Evolutionary conservation across 1,284 basidiomycete species (phyloP).

Genomic region (Ustilago bromivora): DNA sequence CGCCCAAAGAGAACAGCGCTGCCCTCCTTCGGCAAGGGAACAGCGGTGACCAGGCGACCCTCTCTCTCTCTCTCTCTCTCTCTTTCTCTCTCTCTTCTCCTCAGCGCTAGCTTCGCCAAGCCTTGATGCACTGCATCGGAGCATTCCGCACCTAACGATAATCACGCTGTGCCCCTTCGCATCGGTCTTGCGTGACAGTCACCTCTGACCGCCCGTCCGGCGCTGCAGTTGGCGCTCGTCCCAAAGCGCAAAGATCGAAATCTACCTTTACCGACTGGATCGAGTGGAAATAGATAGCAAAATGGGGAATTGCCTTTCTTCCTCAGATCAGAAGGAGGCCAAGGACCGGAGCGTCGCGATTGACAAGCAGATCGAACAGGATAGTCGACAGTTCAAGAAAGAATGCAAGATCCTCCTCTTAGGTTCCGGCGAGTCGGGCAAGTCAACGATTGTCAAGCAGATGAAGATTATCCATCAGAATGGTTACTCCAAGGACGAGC

Average conservation of each 20-base stretch:
- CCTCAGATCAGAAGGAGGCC: slow-evolving; percentile 60
- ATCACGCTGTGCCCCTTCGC: neutral
- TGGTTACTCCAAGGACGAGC: slow-evolving; percentile 85
- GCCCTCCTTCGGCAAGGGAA: neutral
- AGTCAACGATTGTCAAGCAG: slow-evolving; percentile 96
- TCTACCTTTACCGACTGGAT: neutral
- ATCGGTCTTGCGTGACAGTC: neutral
- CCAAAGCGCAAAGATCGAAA: neutral
- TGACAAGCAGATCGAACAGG: slow-evolving; percentile 74
- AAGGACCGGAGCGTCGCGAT: slow-evolving; percentile 71
- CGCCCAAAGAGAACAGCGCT: neutral
- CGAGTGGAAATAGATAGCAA: slow-evolving; percentile 12
- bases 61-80: neutral
- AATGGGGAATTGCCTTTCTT: slow-evolving; percentile 64
- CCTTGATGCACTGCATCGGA: neutral
- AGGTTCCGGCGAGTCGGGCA: slow-evolving; percentile 87
- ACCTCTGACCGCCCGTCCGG: neutral
- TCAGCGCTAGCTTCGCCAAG: neutral
- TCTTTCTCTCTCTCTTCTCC: neutral
- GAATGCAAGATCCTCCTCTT: slow-evolving; percentile 95
- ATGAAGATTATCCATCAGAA: slow-evolving; percentile 99
- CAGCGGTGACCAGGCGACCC: no score
- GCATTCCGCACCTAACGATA: neutral
- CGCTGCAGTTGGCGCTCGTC: neutral
- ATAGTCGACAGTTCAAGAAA: slow-evolving; percentile 78